Percentiles rank a stretch among this genome's conserved stretches.
phyloP scores from a whole-genome alignment of 202 grass and related monocot species.

The Zizania palustris region DNA sequence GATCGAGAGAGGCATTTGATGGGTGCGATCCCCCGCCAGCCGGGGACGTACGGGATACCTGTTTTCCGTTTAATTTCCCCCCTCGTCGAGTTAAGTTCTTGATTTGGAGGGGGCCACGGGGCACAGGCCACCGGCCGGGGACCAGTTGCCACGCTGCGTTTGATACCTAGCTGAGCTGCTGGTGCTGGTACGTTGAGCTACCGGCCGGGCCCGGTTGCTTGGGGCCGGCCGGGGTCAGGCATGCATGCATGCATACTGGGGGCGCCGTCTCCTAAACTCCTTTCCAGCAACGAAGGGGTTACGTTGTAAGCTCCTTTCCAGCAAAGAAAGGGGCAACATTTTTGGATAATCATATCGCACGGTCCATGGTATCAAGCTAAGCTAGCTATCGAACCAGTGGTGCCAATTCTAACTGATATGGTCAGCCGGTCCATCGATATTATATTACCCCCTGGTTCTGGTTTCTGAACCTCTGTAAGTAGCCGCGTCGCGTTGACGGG shows the following conservation, averaged over 20 bases:
- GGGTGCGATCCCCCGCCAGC: no score
- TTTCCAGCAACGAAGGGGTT: constrained; percentile 29
- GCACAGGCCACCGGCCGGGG: not conserved
- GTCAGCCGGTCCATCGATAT: no score
- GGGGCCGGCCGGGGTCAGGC: not conserved
- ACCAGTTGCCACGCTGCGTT: not conserved
- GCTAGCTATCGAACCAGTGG: not conserved
- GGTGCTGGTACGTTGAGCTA: not conserved
- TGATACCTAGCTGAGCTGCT: not conserved
- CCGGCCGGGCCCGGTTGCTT: not conserved
- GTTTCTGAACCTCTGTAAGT: no score
- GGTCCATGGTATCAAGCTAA: no score
- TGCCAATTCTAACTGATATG: not conserved
- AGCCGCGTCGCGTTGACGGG: no score
- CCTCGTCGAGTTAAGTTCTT: not conserved
- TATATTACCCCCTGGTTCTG: no score
- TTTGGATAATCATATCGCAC: not conserved
- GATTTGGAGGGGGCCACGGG: constrained; percentile 8
- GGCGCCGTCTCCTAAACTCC: not conserved
- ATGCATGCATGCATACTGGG: constrained; percentile 25
- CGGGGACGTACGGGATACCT: no score
- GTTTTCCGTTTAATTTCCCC: not conserved
- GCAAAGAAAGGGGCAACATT: not conserved
- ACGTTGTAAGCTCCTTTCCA: no score
- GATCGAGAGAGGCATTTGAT: no score